Evolutionary conservation across 2,329 filamentous ascomycete species (phyloP).

Genomic region (Dothiorella sarmentorum): DNA sequence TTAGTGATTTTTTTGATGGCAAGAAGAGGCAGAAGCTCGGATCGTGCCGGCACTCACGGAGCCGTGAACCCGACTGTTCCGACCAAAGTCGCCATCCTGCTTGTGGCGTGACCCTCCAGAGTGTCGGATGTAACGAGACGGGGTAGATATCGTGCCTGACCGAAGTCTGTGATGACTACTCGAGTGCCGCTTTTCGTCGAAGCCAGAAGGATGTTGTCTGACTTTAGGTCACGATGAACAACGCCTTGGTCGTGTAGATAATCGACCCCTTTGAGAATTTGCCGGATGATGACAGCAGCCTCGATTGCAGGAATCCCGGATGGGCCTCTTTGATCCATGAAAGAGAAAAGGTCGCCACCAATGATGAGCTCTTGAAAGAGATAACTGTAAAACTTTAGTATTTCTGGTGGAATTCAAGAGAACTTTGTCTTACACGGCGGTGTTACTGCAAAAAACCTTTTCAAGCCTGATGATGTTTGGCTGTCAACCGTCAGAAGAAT

Average conservation of each 20-base stretch:
- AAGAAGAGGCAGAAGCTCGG: no score
- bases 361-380: slow-evolving; percentile 60
- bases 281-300: slow-evolving; percentile 52
- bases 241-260: slow-evolving; percentile 56
- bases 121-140: slow-evolving; percentile 14
- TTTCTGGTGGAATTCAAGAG: not conserved
- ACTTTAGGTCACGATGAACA: slow-evolving; percentile 61
- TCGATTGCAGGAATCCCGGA: slow-evolving; percentile 47
- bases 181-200: slow-evolving; percentile 49
- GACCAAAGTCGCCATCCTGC: slow-evolving; percentile 51
- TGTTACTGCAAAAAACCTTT: slow-evolving; percentile 52
- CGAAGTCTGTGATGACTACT: slow-evolving; percentile 60
- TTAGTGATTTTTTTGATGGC: slow-evolving; percentile 2
- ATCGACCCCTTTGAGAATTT: slow-evolving; percentile 56
- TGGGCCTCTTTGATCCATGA: slow-evolving; percentile 49
- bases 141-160: slow-evolving; percentile 48
- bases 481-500: slow-evolving; percentile 28
- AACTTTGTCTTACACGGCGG: slow-evolving; percentile 45
- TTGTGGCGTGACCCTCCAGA: slow-evolving; percentile 15
- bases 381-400: slow-evolving; percentile 41
- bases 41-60: slow-evolving; percentile 48
- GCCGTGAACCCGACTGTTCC: slow-evolving; percentile 58
- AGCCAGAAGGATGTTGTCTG: slow-evolving; percentile 61
- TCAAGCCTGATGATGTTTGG: slow-evolving; percentile 59
- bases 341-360: slow-evolving; percentile 60